Percentiles rank a stretch among this genome's conserved stretches.
Conservation (phyloP, 331 rosid species). For the Malus hybrid region DNA sequence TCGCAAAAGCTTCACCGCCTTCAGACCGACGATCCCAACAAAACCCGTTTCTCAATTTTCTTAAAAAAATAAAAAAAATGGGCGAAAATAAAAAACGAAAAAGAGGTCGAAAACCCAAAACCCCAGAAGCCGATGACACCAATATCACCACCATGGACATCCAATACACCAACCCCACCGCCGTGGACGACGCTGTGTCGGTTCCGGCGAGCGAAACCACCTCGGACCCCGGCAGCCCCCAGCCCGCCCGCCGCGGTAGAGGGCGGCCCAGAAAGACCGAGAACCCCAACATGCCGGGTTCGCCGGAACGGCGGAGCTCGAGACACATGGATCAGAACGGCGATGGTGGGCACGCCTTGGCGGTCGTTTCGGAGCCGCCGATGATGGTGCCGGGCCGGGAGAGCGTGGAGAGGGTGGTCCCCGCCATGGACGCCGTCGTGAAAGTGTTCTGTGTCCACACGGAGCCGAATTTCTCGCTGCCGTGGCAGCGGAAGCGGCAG, state of each 20-base stretch:
- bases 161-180: conserved; percentile 6
- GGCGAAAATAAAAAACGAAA: conserved; percentile 40
- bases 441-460: conserved; percentile 77
- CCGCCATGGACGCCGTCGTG: conserved; percentile 82
- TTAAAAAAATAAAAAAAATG: conserved; percentile 7
- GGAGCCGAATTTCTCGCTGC: conserved; percentile 73
- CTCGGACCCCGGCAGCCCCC: not conserved
- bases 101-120: conserved; percentile 40
- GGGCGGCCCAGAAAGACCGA: conserved; percentile 41
- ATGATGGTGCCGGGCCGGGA: conserved; percentile 26
- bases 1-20: not conserved
- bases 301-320: conserved; percentile 32
- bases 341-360: not conserved
- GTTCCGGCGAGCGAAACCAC: conserved; percentile 15
- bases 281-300: conserved; percentile 1
- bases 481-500: conserved; percentile 82
- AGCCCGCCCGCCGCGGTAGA: conserved; percentile 20
- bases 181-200: conserved; percentile 18
- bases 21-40: not conserved
- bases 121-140: conserved; percentile 12
- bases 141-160: conserved; percentile 10
- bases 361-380: conserved; percentile 16
- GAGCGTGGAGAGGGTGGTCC: conserved; percentile 42
- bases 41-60: not conserved
- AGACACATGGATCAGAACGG: conserved; percentile 37